These are phyloP conservation scores for Xerocomus subilludens DNA, from an alignment of 1,284 basidiomycete genomes.

Conservation along the genomic window DNA sequence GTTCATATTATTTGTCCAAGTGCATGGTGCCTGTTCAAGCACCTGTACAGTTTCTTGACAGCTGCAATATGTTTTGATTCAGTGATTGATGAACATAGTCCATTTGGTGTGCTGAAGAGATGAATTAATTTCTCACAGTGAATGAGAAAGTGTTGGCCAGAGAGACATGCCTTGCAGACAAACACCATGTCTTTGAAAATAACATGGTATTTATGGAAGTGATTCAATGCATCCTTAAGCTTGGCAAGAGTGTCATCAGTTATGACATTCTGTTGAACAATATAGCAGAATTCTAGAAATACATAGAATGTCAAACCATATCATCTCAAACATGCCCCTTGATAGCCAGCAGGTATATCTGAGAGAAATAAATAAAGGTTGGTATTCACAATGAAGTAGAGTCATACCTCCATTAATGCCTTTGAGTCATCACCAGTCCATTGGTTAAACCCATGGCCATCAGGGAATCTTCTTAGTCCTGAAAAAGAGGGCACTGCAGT, in stretches of 20 bases:
- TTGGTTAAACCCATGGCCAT: constrained; percentile 26
- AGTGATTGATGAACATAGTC: constrained; percentile 6
- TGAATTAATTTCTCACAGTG: constrained; percentile 15
- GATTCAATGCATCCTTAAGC: not conserved
- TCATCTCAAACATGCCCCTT: constrained; percentile 19
- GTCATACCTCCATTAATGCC: constrained; percentile 30
- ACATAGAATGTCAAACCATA: not conserved
- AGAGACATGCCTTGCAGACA: not conserved
- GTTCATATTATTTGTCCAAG: constrained; percentile 8
- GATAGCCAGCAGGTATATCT: constrained; percentile 25
- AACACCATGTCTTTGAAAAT: not conserved
- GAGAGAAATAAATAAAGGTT: too few species aligned
- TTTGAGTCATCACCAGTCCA: constrained; percentile 34
- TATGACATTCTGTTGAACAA: not conserved
- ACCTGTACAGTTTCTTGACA: not conserved
- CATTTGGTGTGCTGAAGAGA: constrained; percentile 18
- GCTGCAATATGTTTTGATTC: constrained; percentile 3
- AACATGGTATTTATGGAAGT: not conserved
- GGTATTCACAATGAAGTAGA: not conserved
- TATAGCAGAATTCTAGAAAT: constrained; percentile 12
- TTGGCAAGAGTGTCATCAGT: not conserved
- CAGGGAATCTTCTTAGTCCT: constrained; percentile 18
- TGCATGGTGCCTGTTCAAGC: constrained; percentile 3
- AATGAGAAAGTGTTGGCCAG: constrained; percentile 7
- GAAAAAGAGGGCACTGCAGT: constrained; percentile 16